Conservation (phyloP, 1,284 basidiomycete genomes). For the Ustilago crameri region DNA sequence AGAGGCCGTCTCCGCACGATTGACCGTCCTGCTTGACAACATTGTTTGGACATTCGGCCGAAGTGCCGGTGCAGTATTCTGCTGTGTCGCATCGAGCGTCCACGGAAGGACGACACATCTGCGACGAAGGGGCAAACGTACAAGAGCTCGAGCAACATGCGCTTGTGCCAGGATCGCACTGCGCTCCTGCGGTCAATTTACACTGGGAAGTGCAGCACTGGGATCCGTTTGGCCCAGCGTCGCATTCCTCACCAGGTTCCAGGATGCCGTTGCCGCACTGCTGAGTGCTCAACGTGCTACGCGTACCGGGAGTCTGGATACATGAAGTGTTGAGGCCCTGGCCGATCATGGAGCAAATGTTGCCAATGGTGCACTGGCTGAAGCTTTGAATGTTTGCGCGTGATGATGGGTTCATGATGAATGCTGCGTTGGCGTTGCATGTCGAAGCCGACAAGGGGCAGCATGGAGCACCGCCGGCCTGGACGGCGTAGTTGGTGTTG, state of each 20-base stretch:
- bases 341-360: conserved; percentile 75
- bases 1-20: conserved; percentile 71
- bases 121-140: conserved; percentile 74
- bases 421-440: conserved; percentile 74
- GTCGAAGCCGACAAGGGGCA: conserved; percentile 76
- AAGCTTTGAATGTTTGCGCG: conserved; percentile 48
- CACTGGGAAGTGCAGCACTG: conserved; percentile 81
- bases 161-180: conserved; percentile 83
- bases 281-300: conserved; percentile 55
- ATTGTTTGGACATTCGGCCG: conserved; percentile 80
- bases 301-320: conserved; percentile 48
- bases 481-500: conserved; percentile 61
- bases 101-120: conserved; percentile 78
- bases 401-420: conserved; percentile 53
- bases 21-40: conserved; percentile 76
- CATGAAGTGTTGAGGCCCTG: conserved; percentile 68
- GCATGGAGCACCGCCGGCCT: conserved; percentile 71
- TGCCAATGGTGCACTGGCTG: conserved; percentile 79
- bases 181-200: conserved; percentile 78
- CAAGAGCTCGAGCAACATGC: conserved; percentile 81
- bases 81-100: conserved; percentile 79
- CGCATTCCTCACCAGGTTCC: conserved; percentile 82
- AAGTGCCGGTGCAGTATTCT: conserved; percentile 84
- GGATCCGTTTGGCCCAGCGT: conserved; percentile 79
- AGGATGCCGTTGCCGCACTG: conserved; percentile 70